phyloP scores from a whole-genome alignment of 176 grass and related monocot species.

The Carex scoparia region DNA sequence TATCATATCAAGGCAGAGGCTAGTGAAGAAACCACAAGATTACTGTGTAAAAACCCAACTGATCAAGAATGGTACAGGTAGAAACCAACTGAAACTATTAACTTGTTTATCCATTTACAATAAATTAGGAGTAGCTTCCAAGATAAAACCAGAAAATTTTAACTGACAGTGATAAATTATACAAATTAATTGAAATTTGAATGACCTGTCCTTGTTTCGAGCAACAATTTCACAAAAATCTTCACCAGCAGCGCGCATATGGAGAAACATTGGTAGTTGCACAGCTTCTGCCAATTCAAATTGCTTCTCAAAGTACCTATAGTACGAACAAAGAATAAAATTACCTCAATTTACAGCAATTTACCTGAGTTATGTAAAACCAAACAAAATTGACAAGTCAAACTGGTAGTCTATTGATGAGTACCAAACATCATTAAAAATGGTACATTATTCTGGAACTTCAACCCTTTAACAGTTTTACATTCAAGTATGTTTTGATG shows the following conservation, averaged over 20 bases:
- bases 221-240: slow-evolving; percentile 84
- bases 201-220: slow-evolving; percentile 62
- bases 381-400: background rate
- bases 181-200: background rate
- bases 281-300: slow-evolving; percentile 86
- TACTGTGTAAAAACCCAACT: background rate
- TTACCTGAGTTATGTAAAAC: background rate
- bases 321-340: background rate
- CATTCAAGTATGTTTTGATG: background rate
- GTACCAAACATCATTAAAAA: background rate
- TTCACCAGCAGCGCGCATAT: slow-evolving; percentile 90
- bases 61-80: background rate
- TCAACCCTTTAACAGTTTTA: background rate
- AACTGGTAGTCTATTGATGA: background rate
- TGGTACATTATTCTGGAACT: background rate
- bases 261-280: slow-evolving; percentile 96
- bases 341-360: background rate
- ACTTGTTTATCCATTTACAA: background rate
- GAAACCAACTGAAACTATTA: background rate
- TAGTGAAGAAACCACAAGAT: background rate
- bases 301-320: slow-evolving; percentile 91
- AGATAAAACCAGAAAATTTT: background rate
- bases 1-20: background rate
- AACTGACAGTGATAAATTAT: background rate
- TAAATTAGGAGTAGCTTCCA: background rate